Evolutionary conservation across 768 basidiomycete species (phyloP), one percentile per base, ranked within the genome.

Genomic region (Pleurotus citrinopileatus): DNA sequence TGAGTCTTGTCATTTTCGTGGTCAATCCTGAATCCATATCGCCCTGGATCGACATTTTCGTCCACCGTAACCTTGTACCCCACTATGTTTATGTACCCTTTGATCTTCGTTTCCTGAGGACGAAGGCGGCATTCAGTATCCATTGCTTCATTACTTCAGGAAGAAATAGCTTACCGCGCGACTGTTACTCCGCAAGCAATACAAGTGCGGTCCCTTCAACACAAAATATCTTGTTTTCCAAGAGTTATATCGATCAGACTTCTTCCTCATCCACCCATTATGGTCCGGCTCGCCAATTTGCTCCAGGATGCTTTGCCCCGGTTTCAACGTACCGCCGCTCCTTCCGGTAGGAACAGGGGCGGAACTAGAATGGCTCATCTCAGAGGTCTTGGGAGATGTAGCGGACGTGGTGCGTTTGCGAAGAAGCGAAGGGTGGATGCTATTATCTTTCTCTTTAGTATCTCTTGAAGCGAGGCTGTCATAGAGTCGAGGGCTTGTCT

Each of bases 181-280:
- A 63, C 73, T 89, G 62, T 87, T 84, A 61, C 84, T 89, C 70
- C 82, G 83, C 68, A 99, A 67, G 63, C 86, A 90, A 67, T 98
- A 99, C 37, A 99, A 62, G 71, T 98, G 88, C 0, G 86, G 80
- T 0, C 95, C 97, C 70, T 97, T 95, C 65, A 98, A 81, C 27
- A 97, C 83, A 62, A 96, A 92, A 73, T 90, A 99, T 42, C 96
- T 75, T 57, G 77, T 63, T 73, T 97, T 98, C 97, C 97, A 99
- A 17, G 80, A 76, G 61, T 91, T 94, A 68, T 97, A 98, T 58
- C 87, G 76, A 43, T 97, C 97, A 1, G 91, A 91, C 73, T 86
- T 92, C 81, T 98, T 99, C 65, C 90, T 81, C 88, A 99, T 87
- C 87, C 92, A 98, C 5, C 97, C 97, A 27, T 79, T 76, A 66